Percentiles rank a stretch among this genome's conserved stretches.
These are phyloP conservation scores for Quercus alba DNA, from an alignment of 306 rosid species.

Conservation along the genomic window DNA sequence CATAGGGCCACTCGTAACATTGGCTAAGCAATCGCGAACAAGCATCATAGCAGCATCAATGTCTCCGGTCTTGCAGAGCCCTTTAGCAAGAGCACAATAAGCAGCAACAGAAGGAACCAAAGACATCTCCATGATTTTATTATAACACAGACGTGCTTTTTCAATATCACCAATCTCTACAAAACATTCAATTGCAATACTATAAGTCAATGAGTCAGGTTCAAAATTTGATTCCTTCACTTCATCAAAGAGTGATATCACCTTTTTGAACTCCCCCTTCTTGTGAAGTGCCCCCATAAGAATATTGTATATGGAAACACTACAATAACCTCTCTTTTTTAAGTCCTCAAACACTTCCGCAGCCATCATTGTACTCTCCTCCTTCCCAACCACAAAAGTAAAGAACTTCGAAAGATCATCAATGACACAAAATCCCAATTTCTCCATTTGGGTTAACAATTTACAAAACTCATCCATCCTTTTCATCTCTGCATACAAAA, in stretches of 20 bases:
- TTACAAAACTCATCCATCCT: conserved; percentile 49
- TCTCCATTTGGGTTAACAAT: conserved; percentile 59
- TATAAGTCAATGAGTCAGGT: conserved; percentile 47
- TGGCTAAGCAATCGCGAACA: conserved; percentile 70
- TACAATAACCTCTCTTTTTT: conserved; percentile 45
- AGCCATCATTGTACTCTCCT: conserved; percentile 39
- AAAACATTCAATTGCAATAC: no score
- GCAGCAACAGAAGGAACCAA: no score
- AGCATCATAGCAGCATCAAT: conserved; percentile 83
- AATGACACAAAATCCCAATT: conserved; percentile 42
- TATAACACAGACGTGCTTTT: no score
- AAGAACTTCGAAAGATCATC: conserved; percentile 55
- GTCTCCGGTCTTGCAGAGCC: conserved; percentile 66
- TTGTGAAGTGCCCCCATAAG: conserved; percentile 58
- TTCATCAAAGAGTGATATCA: conserved; percentile 57
- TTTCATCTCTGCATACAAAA: conserved; percentile 43
- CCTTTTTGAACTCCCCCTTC: conserved; percentile 45
- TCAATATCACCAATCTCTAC: no score
- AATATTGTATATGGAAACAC: conserved; percentile 52
- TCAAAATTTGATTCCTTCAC: conserved; percentile 39
- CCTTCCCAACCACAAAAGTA: conserved; percentile 46
- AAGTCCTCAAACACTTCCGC: conserved; percentile 44
- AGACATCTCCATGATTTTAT: no score
- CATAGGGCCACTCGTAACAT: conserved; percentile 56
- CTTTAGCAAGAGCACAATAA: conserved; percentile 60